A percentile compares a stretch with the other conserved stretches of the same genome.
These are phyloP conservation scores for Tricholomella constricta DNA, from an alignment of 768 basidiomycete genomes.

Conservation along the genomic window DNA sequence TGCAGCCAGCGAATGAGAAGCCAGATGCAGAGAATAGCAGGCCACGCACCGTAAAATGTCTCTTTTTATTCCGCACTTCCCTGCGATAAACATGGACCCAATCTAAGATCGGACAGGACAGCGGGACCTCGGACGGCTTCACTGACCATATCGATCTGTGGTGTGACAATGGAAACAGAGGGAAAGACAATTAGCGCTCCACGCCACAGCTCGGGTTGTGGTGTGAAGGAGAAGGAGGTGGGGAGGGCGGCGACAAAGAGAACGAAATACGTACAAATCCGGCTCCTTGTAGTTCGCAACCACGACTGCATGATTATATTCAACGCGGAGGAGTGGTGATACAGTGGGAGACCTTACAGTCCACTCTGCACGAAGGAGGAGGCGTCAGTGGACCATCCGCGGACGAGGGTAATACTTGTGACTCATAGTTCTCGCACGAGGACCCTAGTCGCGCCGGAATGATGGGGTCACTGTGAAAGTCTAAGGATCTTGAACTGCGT, in stretches of 20 bases:
- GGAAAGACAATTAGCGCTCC: background rate
- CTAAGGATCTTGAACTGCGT: background rate
- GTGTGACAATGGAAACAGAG: background rate
- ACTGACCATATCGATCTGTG: slow-evolving; percentile 80
- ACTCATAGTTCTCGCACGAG: slow-evolving; percentile 78
- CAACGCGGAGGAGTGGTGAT: background rate
- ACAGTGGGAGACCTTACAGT: slow-evolving; percentile 58
- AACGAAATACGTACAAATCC: slow-evolving; percentile 81
- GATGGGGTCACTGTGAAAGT: background rate
- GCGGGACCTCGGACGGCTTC: background rate
- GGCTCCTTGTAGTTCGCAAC: slow-evolving; percentile 70
- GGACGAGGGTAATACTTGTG: too few relatives aligned
- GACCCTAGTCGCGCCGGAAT: slow-evolving; percentile 43
- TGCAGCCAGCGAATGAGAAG: slow-evolving; percentile 23
- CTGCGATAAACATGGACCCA: slow-evolving; percentile 37
- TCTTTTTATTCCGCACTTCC: slow-evolving; percentile 87
- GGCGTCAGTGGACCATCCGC: too few relatives aligned
- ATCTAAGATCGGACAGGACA: slow-evolving; percentile 13
- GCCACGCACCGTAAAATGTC: slow-evolving; percentile 81
- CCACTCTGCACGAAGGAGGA: slow-evolving; percentile 49
- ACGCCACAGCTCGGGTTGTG: background rate
- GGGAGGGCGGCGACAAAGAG: too few relatives aligned
- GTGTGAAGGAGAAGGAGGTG: slow-evolving; percentile 5
- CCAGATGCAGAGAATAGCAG: background rate
- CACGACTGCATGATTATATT: slow-evolving; percentile 50